Evolutionary conservation across 108 stramenopile genomes (phyloP).

Genomic region (Nannochloropsis salina): DNA sequence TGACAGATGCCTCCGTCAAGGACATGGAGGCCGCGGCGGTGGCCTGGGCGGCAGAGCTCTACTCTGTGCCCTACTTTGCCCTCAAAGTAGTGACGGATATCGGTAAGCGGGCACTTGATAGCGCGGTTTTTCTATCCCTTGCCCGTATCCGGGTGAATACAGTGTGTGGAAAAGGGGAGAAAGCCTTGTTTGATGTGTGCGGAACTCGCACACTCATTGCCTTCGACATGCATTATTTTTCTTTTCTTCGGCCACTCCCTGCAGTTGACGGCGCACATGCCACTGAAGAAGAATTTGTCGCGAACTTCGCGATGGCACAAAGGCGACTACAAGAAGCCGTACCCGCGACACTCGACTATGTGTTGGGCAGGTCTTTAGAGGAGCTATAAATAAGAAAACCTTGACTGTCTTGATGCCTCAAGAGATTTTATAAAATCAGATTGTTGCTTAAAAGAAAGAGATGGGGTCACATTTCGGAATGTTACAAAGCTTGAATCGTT

Average conservation of each 20-base stretch:
- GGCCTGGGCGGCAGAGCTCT: slow-evolving; percentile 72
- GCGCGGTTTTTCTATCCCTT: background rate
- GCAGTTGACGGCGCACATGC: slow-evolving; percentile 46
- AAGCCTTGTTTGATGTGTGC: background rate
- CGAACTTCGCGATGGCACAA: slow-evolving; percentile 78
- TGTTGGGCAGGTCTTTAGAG: slow-evolving; percentile 28
- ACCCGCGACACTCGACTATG: slow-evolving; percentile 73
- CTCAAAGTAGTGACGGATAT: slow-evolving; percentile 94
- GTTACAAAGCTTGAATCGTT: too few relatives aligned
- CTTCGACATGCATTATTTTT: slow-evolving; percentile 90
- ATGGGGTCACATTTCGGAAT: too few relatives aligned
- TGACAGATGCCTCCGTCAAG: slow-evolving; percentile 73
- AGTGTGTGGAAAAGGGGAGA: background rate
- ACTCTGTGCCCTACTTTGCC: slow-evolving; percentile 72
- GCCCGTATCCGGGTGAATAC: background rate
- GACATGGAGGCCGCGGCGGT: slow-evolving; percentile 98
- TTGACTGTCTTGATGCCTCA: too few relatives aligned
- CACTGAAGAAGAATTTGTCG: slow-evolving; percentile 87
- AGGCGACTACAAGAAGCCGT: slow-evolving; percentile 73
- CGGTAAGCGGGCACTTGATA: slow-evolving; percentile 30
- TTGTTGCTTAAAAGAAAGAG: too few relatives aligned
- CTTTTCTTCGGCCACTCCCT: slow-evolving; percentile 33
- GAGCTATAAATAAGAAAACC: slow-evolving; percentile 38
- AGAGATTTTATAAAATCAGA: too few relatives aligned
- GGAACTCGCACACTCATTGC: slow-evolving; percentile 61